Percentiles rank a stretch among this genome's conserved stretches.
phyloP scores from a whole-genome alignment of 306 rosid genomes.

The Albizia julibrissin region DNA sequence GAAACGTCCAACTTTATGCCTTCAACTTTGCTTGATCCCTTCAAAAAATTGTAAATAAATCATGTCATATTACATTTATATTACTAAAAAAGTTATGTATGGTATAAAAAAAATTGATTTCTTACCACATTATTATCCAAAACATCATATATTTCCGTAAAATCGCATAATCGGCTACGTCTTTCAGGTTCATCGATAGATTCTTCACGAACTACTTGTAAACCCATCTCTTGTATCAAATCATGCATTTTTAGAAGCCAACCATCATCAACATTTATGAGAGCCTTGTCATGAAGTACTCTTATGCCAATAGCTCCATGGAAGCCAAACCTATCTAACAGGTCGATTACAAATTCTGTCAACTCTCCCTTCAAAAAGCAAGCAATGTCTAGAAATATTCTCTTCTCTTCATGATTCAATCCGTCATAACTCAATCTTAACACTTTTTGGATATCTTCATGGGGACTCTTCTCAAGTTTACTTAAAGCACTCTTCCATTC shows the following conservation, averaged over 20 bases:
- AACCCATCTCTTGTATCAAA: no score
- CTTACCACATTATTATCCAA: conserved; percentile 7
- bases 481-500: not conserved
- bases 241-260: no score
- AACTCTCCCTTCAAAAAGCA: not conserved
- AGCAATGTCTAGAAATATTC: not conserved
- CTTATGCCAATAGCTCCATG: no score
- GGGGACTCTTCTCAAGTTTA: not conserved
- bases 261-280: no score
- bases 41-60: not conserved
- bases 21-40: conserved; percentile 18
- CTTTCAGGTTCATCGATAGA: not conserved
- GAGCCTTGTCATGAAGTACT: no score
- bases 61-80: not conserved
- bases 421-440: not conserved
- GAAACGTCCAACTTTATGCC: not conserved
- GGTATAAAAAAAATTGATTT: not conserved
- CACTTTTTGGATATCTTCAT: not conserved
- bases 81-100: not conserved
- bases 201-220: not conserved
- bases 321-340: no score
- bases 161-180: conserved; percentile 20
- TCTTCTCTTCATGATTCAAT: not conserved
- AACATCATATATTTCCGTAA: not conserved
- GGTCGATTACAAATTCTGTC: no score